These are phyloP conservation scores for Penicillium alfredii DNA, from an alignment of 495 filamentous ascomycete species.

Conservation along the genomic window DNA sequence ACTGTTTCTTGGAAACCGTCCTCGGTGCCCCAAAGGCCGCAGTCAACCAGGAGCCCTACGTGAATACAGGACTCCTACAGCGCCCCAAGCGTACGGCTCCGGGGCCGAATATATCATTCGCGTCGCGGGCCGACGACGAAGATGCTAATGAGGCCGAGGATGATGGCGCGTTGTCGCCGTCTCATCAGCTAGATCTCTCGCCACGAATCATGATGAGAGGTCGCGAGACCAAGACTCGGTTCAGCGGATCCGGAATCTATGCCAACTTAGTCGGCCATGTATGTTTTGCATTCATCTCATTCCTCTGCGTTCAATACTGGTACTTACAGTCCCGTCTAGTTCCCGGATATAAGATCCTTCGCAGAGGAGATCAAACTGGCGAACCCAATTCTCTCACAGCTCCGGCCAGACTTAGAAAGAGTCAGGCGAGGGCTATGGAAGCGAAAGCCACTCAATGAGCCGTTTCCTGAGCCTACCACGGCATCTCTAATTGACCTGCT, in stretches of 20 bases:
- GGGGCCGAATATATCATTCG: slow-evolving; percentile 4
- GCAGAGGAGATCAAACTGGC: slow-evolving; percentile 36
- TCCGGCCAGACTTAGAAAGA: slow-evolving; percentile 32
- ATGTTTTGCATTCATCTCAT: slow-evolving; percentile 3
- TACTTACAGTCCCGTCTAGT: slow-evolving; percentile 19
- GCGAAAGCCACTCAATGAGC: slow-evolving; percentile 25
- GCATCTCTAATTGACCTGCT: slow-evolving; percentile 28
- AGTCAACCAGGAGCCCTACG: slow-evolving; percentile 35
- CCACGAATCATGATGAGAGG: slow-evolving; percentile 43
- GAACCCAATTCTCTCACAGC: slow-evolving; percentile 32
- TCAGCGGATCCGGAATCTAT: slow-evolving; percentile 39
- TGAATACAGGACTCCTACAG: slow-evolving; percentile 28
- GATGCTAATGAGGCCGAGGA: slow-evolving; percentile 11
- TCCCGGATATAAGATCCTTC: slow-evolving; percentile 37
- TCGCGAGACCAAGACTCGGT: slow-evolving; percentile 39
- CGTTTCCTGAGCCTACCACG: slow-evolving; percentile 29
- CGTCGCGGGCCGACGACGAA: slow-evolving; percentile 8
- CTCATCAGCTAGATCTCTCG: slow-evolving; percentile 34
- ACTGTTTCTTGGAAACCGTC: slow-evolving; percentile 41
- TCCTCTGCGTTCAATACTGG: no score
- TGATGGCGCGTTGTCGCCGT: slow-evolving; percentile 24
- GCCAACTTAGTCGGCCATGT: slow-evolving; percentile 42
- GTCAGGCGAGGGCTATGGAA: slow-evolving; percentile 36
- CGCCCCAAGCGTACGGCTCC: slow-evolving; percentile 21
- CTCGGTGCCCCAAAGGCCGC: slow-evolving; percentile 39